phyloP scores from a whole-genome alignment of 441 rosid genomes.

The Mallotus japonicus region DNA sequence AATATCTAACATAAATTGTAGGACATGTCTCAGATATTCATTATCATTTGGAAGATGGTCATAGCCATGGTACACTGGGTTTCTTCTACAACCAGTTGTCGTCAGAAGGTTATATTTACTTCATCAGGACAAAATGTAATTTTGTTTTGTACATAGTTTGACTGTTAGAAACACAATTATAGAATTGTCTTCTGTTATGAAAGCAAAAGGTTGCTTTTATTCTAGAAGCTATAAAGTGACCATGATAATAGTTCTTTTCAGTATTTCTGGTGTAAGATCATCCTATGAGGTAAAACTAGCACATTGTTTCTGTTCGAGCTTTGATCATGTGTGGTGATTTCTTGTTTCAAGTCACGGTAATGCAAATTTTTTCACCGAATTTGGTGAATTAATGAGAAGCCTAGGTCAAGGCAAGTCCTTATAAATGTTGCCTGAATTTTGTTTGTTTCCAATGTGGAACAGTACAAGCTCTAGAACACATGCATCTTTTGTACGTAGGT shows the following conservation, averaged over 20 bases:
- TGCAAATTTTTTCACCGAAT: background rate
- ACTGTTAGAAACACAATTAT: background rate
- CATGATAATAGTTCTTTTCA: background rate
- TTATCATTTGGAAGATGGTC: background rate
- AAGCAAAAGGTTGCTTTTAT: background rate
- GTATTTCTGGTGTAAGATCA: background rate
- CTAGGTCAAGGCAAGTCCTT: background rate
- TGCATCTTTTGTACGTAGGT: background rate
- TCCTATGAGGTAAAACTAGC: background rate
- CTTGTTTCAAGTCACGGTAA: background rate
- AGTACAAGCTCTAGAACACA: background rate
- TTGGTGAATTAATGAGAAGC: background rate
- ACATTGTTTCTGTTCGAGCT: background rate
- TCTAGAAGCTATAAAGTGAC: background rate
- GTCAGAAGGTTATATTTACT: background rate
- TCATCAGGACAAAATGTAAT: conserved; percentile 6
- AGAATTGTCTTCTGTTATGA: background rate
- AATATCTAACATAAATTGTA: background rate
- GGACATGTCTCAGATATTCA: background rate
- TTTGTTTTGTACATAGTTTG: conserved; percentile 4
- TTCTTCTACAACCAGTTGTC: background rate
- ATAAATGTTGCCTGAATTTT: too few relatives aligned
- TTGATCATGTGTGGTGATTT: background rate
- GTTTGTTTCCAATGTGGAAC: background rate
- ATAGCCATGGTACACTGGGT: background rate